These are phyloP conservation scores for Hevea brasiliensis DNA, from an alignment of 345 rosid species.

Conservation along the genomic window DNA sequence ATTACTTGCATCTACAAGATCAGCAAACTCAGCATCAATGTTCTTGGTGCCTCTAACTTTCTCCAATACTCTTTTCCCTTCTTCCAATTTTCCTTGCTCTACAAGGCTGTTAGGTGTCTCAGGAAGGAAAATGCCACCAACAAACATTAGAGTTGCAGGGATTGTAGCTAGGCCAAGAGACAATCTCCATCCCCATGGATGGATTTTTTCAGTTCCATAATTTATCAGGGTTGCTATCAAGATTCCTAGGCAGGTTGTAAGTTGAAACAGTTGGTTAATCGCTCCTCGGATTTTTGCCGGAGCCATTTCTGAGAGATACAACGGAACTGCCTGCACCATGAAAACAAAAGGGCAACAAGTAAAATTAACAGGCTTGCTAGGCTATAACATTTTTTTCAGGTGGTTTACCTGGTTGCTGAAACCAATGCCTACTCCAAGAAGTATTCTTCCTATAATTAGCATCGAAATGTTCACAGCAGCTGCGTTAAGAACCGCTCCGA, in stretches of 20 bases:
- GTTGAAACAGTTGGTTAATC: slow-evolving; percentile 46
- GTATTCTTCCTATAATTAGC: slow-evolving; percentile 51
- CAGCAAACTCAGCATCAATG: slow-evolving; percentile 38
- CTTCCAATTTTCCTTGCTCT: slow-evolving; percentile 28
- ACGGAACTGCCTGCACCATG: slow-evolving; percentile 42
- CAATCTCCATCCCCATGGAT: slow-evolving; percentile 41
- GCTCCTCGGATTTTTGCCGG: slow-evolving; percentile 51
- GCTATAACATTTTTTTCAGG: not conserved
- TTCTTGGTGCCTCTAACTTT: slow-evolving; percentile 29
- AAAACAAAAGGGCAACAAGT: not conserved
- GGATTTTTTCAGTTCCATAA: slow-evolving; percentile 34
- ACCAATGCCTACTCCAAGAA: slow-evolving; percentile 60
- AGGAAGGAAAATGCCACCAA: slow-evolving; percentile 34
- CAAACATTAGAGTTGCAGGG: slow-evolving; percentile 37
- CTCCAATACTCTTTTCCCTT: slow-evolving; percentile 25
- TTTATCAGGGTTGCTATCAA: slow-evolving; percentile 46
- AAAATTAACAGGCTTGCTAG: no score
- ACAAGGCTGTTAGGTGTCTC: slow-evolving; percentile 42
- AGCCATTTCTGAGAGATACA: slow-evolving; percentile 64
- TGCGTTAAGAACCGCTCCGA: slow-evolving; percentile 47
- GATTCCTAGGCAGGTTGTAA: slow-evolving; percentile 51
- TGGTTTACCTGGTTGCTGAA: slow-evolving; percentile 45
- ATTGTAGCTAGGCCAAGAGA: slow-evolving; percentile 36
- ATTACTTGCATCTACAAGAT: slow-evolving; percentile 29
- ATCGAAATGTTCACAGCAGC: slow-evolving; percentile 40